phyloP scores from a whole-genome alignment of 345 rosid species.

The Pugionium dolabratum region DNA sequence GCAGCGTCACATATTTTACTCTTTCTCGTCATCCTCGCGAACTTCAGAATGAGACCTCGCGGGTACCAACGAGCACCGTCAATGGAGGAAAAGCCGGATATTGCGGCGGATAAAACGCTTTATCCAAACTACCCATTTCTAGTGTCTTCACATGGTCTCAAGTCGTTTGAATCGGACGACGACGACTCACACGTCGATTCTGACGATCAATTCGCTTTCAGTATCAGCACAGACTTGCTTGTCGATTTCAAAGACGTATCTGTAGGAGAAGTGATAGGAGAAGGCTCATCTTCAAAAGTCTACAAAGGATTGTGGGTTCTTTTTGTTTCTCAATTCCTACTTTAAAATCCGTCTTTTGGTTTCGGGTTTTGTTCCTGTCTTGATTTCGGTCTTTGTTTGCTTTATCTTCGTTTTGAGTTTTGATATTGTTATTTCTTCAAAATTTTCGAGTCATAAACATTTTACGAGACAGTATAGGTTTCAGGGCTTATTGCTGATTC shows the following conservation, averaged over 20 bases:
- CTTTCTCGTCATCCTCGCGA: constrained; percentile 33
- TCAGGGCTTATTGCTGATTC: constrained; percentile 1
- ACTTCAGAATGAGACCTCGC: constrained; percentile 33
- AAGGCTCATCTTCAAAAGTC: constrained; percentile 34
- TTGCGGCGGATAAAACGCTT: constrained; percentile 29
- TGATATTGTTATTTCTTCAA: not conserved
- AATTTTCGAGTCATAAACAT: not conserved
- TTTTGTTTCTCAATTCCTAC: constrained; percentile 11
- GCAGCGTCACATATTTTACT: not conserved
- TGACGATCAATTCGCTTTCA: constrained; percentile 33
- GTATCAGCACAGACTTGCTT: constrained; percentile 18
- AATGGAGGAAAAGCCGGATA: constrained; percentile 17
- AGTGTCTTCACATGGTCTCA: constrained; percentile 27
- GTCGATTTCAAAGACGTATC: constrained; percentile 26
- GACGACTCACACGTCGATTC: constrained; percentile 15
- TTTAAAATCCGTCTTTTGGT: not conserved
- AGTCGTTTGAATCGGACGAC: constrained; percentile 30
- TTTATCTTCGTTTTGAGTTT: not conserved
- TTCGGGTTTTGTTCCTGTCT: constrained; percentile 14
- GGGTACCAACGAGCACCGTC: constrained; percentile 39
- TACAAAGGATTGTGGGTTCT: constrained; percentile 38
- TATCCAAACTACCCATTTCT: constrained; percentile 41
- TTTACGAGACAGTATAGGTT: not conserved
- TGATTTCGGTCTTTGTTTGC: not conserved
- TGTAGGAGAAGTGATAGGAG: constrained; percentile 26